Base-by-base conservation (phyloP, 2,329 filamentous ascomycete genomes). In the Fusarium setosum region DNA sequence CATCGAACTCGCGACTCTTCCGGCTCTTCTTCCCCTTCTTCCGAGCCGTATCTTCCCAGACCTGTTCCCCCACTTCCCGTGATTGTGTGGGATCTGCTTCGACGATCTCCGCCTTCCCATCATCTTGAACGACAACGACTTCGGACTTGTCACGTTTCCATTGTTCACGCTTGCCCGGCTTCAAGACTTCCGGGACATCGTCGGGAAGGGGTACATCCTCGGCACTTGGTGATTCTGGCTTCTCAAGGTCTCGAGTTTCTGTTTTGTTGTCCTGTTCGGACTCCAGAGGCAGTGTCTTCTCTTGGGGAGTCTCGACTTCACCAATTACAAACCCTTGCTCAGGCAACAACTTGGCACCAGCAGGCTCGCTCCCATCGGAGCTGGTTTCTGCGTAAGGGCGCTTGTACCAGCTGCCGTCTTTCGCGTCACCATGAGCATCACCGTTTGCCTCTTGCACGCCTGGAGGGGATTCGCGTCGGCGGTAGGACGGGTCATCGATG, bases 401-500 rank as follows among this genome's bases (percentile, higher is more conserved):
- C 53, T 79, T 77, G 67, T 88, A 88, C 57, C 79, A 71, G n/a
- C 68, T 62, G 55, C 74, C 74, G 2, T 74, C 74, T 32, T 73
- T 72, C 3, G 75, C 63, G 40, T 85, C 84, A 21, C 35, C 29
- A 32, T 67, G 64, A 13, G 68, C 63, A 56, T 77, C 75, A 3
- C 76, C 75, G 20, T 72, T 73, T 6, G 76, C 69, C 49, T 86
- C 84, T 65, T 87, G 84, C 5, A 87, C 85, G 5, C 85, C 85
- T 5, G 88, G 88, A 8, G 89, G 88, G 1, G 89, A 90, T 52
- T 87, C 84, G 24, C 90, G 87, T 49, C 82, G 84, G 65, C 86
- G 86, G 70, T 89, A 93, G 2, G 76, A 80, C 0, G 87, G 86
- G 68, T 93, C 84, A 42, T 92, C 82, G 32, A 91, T 89, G 42